Evolutionary conservation across 1,139 yeast genomes (phyloP), one percentile per base, ranked within the genome.

Genomic region (Geotrichum siamense): DNA sequence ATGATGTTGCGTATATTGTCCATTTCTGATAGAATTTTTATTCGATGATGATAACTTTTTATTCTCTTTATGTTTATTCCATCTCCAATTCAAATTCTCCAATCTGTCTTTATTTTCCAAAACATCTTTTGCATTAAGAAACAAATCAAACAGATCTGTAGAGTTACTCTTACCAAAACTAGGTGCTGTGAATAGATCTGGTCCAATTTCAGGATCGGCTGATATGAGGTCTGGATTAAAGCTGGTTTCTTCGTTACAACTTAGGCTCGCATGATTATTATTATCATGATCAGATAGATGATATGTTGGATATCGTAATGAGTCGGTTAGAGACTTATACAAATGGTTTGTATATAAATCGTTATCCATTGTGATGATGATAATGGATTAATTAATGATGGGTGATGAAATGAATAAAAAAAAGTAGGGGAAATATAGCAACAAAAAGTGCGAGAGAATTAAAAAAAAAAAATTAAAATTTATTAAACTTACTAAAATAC

Each of bases 51-150:
- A 13, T 32, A 16, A 21, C 3, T 6, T 20, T 34, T 34, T 34
- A n/a, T n/a, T 25, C 2, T 28, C 31, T 27, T 27, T 13, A 13
- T 22, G 28, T 13, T 26, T 27, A n/a, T 37, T 37, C 40, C 40
- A 17, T 9, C 49, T 40, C 49, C 49, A 46, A 23, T 35, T 41
- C 6, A 55, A 41, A 44, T 56, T 57, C 43, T 54, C 55, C 17
- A 50, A 39, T 6, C 61, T 50, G 26, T 51, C 52, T 23, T 50
- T 49, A 22, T 41, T 33, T 16, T 49, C 51, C 29, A 55, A 46
- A 17, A 46, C 42, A 31, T 42, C 34, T 39, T 56, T 59, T 13
- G 60, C 62, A 34, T 56, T 58, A 5, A 51, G 42, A 45, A 57
- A 49, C 43, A 57, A 51, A 42, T 53, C 48, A 36, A 48, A 47